Percentiles rank a stretch among this genome's conserved stretches.
Evolutionary conservation across 495 filamentous ascomycete species (phyloP).

Genomic region (Penicillium silybi): DNA sequence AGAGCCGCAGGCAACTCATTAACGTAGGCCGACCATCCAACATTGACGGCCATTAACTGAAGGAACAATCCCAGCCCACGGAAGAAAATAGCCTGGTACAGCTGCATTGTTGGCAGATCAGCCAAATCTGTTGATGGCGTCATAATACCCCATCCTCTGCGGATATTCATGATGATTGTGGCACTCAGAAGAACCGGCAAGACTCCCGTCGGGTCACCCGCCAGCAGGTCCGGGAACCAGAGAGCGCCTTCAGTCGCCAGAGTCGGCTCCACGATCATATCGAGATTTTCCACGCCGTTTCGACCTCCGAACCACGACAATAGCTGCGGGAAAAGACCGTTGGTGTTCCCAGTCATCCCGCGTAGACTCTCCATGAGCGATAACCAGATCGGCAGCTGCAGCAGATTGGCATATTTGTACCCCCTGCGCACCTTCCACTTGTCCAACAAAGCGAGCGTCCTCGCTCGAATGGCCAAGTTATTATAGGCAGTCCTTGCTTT

Average conservation of each 20-base stretch:
- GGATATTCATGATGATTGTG: constrained; percentile 37
- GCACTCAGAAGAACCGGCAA: constrained; percentile 56
- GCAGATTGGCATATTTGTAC: constrained; percentile 43
- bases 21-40: constrained; percentile 29
- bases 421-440: constrained; percentile 41
- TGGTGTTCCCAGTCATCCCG: constrained; percentile 54
- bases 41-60: constrained; percentile 28
- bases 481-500: neutral
- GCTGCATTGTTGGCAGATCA: constrained; percentile 23
- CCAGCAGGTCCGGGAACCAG: constrained; percentile 77
- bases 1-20: constrained; percentile 56
- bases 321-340: constrained; percentile 49
- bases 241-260: constrained; percentile 66
- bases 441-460: constrained; percentile 27
- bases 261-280: constrained; percentile 46
- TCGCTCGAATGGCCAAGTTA: constrained; percentile 3
- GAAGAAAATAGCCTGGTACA: constrained; percentile 17
- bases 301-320: constrained; percentile 14
- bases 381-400: constrained; percentile 67
- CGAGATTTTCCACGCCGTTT: constrained; percentile 6
- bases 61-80: constrained; percentile 24
- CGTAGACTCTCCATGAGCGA: constrained; percentile 63
- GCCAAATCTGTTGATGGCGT: constrained; percentile 16
- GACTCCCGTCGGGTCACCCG: constrained; percentile 62
- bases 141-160: constrained; percentile 25